Evolutionary conservation across 2,329 filamentous ascomycete species (phyloP), one percentile per base, ranked within the genome.

Genomic region (Clonostachys rhizophaga): DNA sequence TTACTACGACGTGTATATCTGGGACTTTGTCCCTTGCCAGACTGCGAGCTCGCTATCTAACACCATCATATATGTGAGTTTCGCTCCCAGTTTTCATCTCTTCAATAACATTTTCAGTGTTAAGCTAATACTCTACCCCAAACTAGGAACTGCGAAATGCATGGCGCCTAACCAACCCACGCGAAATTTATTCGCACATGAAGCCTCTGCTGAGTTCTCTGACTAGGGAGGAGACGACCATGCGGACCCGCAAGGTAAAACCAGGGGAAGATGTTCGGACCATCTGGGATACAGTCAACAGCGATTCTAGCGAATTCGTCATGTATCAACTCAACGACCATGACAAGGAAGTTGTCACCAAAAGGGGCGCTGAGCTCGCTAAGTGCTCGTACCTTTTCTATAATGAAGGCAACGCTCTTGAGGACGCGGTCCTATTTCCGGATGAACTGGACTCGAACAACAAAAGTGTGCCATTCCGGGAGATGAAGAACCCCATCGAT

Each of bases 1-100:
- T 40, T 61, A 58, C 24, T 60, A 61, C 17, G 58, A 62, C 37
- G 48, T 62, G 17, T 60, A 50, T 18, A 54, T 62, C 33, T 62
- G 58, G 57, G 54, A 58, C 20, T 58, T 62, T 47, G 52, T 50
- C 0, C 58, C 59, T 12, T 47, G 51, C 4, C 44, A 58, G 4
- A 9, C 24, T 30, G 8, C 9, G 8, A 30, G 9, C 24, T 30
- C 24, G 24, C 24, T 30, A 30, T 30, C 9, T 30, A 30, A 30
- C 24, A 10, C 4, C 3, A 30, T 30, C 8, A 30, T 30, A 4
- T 30, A 9, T 30, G 24, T 30, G 24, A 30, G 24, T 10, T 30
- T 30, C 9, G 24, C 24, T 10, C 6, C 24, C 24, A 6, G 2
- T 30, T 30, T 30, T 10, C 24, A 10, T 10, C 24, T 10, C 8